Percentiles rank a stretch among this genome's conserved stretches.
phyloP scores from a whole-genome alignment of 257 asterid genomes.

The Nicotiana benthamiana region DNA sequence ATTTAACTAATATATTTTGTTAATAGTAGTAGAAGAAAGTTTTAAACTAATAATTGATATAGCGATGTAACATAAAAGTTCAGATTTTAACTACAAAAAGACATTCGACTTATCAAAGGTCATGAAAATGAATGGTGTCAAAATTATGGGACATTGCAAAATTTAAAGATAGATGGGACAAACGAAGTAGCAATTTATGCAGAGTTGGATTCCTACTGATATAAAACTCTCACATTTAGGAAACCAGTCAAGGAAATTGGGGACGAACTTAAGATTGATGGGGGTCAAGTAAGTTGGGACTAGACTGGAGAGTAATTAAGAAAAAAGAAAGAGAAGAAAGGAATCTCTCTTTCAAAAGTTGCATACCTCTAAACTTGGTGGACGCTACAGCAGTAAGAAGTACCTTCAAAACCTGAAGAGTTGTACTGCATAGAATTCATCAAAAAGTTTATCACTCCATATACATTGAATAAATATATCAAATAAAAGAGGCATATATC shows the following conservation, averaged over 20 bases:
- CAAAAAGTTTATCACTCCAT: conserved; percentile 11
- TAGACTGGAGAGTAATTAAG: background rate
- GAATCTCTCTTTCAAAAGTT: conserved; percentile 8
- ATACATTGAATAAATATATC: conserved; percentile 6
- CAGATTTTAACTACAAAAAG: background rate
- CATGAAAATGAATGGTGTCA: background rate
- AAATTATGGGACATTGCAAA: background rate
- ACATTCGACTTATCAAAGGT: background rate
- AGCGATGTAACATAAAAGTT: background rate
- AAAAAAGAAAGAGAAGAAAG: background rate
- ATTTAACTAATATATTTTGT: background rate
- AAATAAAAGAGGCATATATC: background rate
- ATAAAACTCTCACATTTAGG: background rate
- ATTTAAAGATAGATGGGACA: background rate
- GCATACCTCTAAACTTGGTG: conserved; percentile 78
- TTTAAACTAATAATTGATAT: background rate
- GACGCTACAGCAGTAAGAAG: conserved; percentile 96
- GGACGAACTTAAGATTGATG: background rate
- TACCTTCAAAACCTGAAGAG: conserved; percentile 96
- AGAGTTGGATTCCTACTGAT: background rate
- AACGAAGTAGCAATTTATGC: background rate
- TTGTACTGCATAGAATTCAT: conserved; percentile 60
- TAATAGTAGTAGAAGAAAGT: background rate
- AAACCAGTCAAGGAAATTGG: background rate
- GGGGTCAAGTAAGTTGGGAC: background rate